Conservation (phyloP, 2,329 filamentous ascomycete genomes). For the Ophiostoma sp. region DNA sequence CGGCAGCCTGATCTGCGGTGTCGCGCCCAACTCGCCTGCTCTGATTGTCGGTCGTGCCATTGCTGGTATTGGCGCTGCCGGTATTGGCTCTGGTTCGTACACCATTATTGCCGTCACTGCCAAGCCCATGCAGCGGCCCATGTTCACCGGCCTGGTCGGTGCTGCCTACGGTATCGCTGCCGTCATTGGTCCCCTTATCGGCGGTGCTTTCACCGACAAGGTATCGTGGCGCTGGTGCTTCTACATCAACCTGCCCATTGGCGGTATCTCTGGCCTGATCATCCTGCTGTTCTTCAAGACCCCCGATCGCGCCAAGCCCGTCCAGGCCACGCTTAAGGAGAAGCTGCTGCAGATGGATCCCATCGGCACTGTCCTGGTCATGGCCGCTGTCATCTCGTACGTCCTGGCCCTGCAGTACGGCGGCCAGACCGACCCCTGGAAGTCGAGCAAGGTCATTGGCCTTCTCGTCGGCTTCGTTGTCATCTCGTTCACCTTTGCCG, state of each 20-base stretch:
- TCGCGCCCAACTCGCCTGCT: conserved; percentile 43
- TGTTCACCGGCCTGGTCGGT: conserved; percentile 32
- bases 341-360: conserved; percentile 43
- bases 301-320: conserved; percentile 34
- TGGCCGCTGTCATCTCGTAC: conserved; percentile 38
- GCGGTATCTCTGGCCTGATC: conserved; percentile 30
- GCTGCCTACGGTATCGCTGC: conserved; percentile 31
- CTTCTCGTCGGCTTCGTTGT: conserved; percentile 33
- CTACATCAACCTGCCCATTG: conserved; percentile 35
- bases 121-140: conserved; percentile 27
- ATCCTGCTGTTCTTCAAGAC: conserved; percentile 36
- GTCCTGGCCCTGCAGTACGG: conserved; percentile 43
- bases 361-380: conserved; percentile 37
- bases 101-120: conserved; percentile 38
- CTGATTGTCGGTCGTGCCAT: conserved; percentile 51
- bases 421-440: conserved; percentile 39
- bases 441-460: conserved; percentile 34
- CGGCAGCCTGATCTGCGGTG: conserved; percentile 49
- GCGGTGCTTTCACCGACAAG: conserved; percentile 31
- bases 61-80: conserved; percentile 44
- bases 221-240: conserved; percentile 33
- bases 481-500: conserved; percentile 32
- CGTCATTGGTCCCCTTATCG: conserved; percentile 31
- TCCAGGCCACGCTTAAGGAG: conserved; percentile 32
- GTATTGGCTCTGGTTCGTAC: conserved; percentile 37